Percentiles rank a stretch among this genome's conserved stretches.
Conservation (phyloP, 805 yeast species). For the Kazachstania viticola region DNA sequence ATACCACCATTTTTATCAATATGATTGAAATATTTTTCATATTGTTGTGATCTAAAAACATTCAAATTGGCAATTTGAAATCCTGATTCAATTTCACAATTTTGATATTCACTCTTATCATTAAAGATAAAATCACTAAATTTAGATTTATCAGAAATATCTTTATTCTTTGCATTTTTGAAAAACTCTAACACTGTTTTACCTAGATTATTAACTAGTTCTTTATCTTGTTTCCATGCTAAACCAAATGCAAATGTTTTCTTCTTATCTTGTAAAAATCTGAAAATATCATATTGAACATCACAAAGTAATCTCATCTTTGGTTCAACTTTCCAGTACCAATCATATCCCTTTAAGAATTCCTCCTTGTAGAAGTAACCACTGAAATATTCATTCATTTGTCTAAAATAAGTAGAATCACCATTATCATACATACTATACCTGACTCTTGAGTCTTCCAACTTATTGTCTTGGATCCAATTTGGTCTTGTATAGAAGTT, state of each 20-base stretch:
- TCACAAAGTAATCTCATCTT: conserved; percentile 63
- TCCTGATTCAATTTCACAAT: conserved; percentile 76
- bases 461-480: conserved; percentile 61
- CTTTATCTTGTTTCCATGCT: conserved; percentile 50
- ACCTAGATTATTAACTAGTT: conserved; percentile 60
- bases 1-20: conserved; percentile 65
- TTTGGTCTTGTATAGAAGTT: conserved; percentile 62
- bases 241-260: conserved; percentile 61
- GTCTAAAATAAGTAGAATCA: conserved; percentile 60
- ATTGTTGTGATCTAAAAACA: conserved; percentile 58
- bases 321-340: conserved; percentile 88
- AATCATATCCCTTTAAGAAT: conserved; percentile 52
- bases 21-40: conserved; percentile 47
- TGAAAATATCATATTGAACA: conserved; percentile 62
- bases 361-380: conserved; percentile 67
- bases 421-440: conserved; percentile 60
- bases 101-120: conserved; percentile 35
- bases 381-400: conserved; percentile 74
- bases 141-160: conserved; percentile 30
- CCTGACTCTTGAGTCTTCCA: conserved; percentile 43
- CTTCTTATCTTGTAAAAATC: conserved; percentile 59
- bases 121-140: background rate
- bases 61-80: conserved; percentile 66
- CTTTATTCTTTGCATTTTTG: conserved; percentile 35
- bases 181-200: conserved; percentile 49